Evolutionary conservation across 2,329 filamentous ascomycete species (phyloP).

Genomic region (Fusarium verrucosum): DNA sequence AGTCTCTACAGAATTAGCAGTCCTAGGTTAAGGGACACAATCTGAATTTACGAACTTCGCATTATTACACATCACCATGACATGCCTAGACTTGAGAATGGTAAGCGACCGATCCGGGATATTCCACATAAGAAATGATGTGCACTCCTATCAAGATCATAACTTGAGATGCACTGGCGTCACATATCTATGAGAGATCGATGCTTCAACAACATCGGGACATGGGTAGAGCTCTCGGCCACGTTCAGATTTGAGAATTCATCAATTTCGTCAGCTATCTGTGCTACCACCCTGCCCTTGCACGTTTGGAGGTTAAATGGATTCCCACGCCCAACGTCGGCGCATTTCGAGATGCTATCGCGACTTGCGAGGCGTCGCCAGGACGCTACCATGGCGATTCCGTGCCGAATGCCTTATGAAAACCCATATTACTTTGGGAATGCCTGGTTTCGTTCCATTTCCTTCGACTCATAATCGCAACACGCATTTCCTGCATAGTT

Average conservation of each 20-base stretch:
- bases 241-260: constrained; percentile 10
- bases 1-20: constrained; percentile 30
- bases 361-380: constrained; percentile 28
- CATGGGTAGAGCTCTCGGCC: neutral
- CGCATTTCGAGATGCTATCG: constrained; percentile 29
- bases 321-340: constrained; percentile 26
- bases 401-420: constrained; percentile 33
- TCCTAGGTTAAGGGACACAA: constrained; percentile 7
- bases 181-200: too few species aligned
- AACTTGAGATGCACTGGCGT: neutral
- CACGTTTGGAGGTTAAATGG: constrained; percentile 29
- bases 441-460: constrained; percentile 37
- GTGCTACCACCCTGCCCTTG: constrained; percentile 31
- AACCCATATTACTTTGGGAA: constrained; percentile 40
- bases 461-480: constrained; percentile 43
- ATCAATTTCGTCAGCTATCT: constrained; percentile 43
- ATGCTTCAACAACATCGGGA: too few species aligned
- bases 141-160: neutral
- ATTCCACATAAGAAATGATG: neutral
- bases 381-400: constrained; percentile 30
- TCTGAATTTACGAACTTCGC: neutral
- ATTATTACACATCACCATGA: neutral
- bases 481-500: constrained; percentile 40
- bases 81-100: neutral
- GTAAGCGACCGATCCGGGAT: neutral